These are phyloP conservation scores for Aristolochia californica DNA, from an alignment of 164 flowering plant species.

Conservation along the genomic window DNA sequence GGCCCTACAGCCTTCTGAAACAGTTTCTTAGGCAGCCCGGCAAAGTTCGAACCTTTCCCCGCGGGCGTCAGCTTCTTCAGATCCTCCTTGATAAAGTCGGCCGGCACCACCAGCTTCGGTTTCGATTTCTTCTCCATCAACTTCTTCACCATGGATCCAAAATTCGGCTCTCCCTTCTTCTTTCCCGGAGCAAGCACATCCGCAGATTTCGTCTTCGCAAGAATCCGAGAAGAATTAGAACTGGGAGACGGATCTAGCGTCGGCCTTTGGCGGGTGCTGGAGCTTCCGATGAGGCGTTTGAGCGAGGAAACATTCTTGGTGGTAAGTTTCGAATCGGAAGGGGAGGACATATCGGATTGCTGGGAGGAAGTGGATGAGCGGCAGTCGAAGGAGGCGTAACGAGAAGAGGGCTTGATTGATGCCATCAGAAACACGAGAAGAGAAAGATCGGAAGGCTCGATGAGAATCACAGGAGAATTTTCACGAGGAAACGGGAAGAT, in stretches of 20 bases:
- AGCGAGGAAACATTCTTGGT: constrained; percentile 10
- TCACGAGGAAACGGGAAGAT: too few species aligned
- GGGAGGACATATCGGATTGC: constrained; percentile 47
- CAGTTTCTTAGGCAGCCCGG: constrained; percentile 50
- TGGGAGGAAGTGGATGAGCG: constrained; percentile 48
- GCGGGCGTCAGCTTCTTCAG: constrained; percentile 53
- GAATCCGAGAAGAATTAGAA: constrained; percentile 21
- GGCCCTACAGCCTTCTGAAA: constrained; percentile 35
- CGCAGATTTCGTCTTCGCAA: constrained; percentile 28
- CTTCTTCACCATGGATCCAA: constrained; percentile 59
- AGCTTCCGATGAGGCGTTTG: constrained; percentile 12
- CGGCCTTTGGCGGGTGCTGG: constrained; percentile 8
- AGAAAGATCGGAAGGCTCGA: too few species aligned
- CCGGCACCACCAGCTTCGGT: constrained; percentile 23
- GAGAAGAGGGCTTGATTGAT: constrained; percentile 19
- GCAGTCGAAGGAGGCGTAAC: constrained; percentile 50
- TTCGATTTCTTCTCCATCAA: constrained; percentile 53
- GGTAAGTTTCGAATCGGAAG: constrained; percentile 31
- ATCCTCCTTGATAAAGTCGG: constrained; percentile 54
- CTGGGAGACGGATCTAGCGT: constrained; percentile 5
- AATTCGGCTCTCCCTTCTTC: constrained; percentile 31
- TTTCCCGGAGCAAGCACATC: constrained; percentile 12
- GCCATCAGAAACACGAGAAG: too few species aligned
- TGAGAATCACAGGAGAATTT: too few species aligned
- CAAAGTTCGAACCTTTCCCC: constrained; percentile 31